Evolutionary conservation across 2,329 filamentous ascomycete species (phyloP), one percentile per base, ranked within the genome.

Genomic region (Plectosphaerella plurivora): DNA sequence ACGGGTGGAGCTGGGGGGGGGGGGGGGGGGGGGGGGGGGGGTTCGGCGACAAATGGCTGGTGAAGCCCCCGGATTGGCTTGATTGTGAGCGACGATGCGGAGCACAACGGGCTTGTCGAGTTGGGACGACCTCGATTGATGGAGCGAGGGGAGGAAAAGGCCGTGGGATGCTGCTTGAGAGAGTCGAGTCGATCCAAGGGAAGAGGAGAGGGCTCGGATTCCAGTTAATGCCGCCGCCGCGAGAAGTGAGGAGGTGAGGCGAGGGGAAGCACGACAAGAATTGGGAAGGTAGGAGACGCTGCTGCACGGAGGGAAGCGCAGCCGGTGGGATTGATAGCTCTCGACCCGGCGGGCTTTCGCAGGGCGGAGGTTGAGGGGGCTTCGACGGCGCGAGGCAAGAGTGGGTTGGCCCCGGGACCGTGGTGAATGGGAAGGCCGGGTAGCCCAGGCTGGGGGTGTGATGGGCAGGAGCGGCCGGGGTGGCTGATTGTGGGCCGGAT

Each of bases 271-370:
- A 12, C 8, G 28, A 33, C 28, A 10, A 12, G 28, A 33, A 33
- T 22, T 22, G 22, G 44, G 22, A 28, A n/a, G 14, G 22, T n/a
- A 20, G n/a, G 20, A 33, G 45, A 47, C 24, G 22, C 22, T 22
- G 22, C 22, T 22, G 22, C 22, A 33, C 7, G 28, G 36, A 24
- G 37, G 25, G 16, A 18, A 15, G 36, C 35, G 37, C 39, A 12
- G 14, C 18, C 11, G 41, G 41, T 25, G 47, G 47, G 39, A 28
- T 49, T 25, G 47, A 49, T 25, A 49, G 47, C 47, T 49, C 47
- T 22, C 18, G 35, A n/a, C 37, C 20, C 41, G 11, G 47, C 18
- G n/a, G 36, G 14, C 47, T 39, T 49, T 39, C 47, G 39, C 47
- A 41, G 35, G 47, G 47, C 47, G 37, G 47, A 33, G 35, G 39